Evolutionary conservation across 129 eudicot genomes (phyloP), one percentile per base, ranked within the genome.

Genomic region (Artemisia argyi): DNA sequence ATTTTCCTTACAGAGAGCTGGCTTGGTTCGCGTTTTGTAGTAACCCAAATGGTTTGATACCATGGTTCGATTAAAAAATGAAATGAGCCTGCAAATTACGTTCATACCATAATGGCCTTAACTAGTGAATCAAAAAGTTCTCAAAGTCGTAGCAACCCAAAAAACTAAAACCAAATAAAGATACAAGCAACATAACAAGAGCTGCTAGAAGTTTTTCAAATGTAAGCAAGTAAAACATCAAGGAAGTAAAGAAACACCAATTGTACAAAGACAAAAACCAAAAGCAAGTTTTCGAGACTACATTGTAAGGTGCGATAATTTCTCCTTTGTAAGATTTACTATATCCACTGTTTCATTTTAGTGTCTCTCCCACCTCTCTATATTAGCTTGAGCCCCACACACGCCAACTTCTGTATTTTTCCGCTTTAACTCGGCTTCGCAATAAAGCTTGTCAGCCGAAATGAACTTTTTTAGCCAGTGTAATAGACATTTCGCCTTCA

Each of bases 261-360:
- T 17, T 52, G 17, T 50, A 17, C 57, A 52, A 52, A n/a, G 0
- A 20, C 22, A 20, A 20, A 20, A 7, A 18, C 0, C 7, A 9
- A 15, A 50, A 50, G 8, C 24, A 24, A 10, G 32, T 44, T 3
- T 66, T 47, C 4, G 14, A 47, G 39, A 48, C 57, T 48, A 22
- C 18, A 47, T 66, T 18, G 11, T 24, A 47, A 69, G 61, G 49
- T n/a, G 19, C 26, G n/a, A 69, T 69, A 52, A 28, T 10, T 69
- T 60, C 9, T 68, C 51, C 30, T 14, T 52, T 17, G 73, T 47
- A 4, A 8, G n/a, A 8, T 14, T 50, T 17, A 9, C 14, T n/a
- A 19, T 14, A 1, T 26, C 19, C 26, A n/a, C 7, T 19, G 16
- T 18, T 32, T 54, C 18, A 11, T 54, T 54, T 16, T 11, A 35